Evolutionary conservation across 2,329 filamentous ascomycete genomes (phyloP).

Genomic region (Aurifilum marmelostoma): DNA sequence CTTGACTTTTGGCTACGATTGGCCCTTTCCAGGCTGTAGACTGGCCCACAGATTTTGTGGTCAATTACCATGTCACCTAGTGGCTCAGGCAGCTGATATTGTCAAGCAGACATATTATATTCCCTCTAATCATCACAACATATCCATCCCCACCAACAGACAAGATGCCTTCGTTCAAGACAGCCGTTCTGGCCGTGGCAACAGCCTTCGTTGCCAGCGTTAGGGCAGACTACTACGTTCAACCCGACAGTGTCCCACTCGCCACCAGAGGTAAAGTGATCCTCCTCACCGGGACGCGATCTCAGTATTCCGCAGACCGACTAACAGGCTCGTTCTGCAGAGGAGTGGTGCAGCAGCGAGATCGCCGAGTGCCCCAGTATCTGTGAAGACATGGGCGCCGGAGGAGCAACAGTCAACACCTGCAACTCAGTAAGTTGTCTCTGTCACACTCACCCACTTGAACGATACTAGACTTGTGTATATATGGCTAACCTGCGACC

Average conservation of each 20-base stretch:
- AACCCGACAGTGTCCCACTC: constrained; percentile 62
- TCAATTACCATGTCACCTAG: background rate
- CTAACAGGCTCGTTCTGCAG: constrained; percentile 39
- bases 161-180: constrained; percentile 59
- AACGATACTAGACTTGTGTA: background rate
- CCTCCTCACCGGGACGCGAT: background rate
- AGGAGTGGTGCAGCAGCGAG: constrained; percentile 68
- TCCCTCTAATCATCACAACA: background rate
- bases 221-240: constrained; percentile 62
- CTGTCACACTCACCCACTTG: background rate
- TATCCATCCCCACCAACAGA: background rate
- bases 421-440: constrained; percentile 65
- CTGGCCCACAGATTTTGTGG: background rate
- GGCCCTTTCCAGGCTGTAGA: background rate
- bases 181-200: constrained; percentile 57
- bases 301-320: background rate
- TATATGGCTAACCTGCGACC: background rate
- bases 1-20: background rate
- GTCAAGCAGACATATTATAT: background rate
- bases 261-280: constrained; percentile 54
- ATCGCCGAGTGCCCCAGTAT: constrained; percentile 69
- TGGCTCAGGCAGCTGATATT: background rate
- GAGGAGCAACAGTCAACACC: constrained; percentile 61
- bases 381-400: constrained; percentile 62
- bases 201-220: constrained; percentile 55